Evolutionary conservation across 306 rosid genomes (phyloP), one percentile per base, ranked within the genome.

Genomic region (Acacia acuminata): DNA sequence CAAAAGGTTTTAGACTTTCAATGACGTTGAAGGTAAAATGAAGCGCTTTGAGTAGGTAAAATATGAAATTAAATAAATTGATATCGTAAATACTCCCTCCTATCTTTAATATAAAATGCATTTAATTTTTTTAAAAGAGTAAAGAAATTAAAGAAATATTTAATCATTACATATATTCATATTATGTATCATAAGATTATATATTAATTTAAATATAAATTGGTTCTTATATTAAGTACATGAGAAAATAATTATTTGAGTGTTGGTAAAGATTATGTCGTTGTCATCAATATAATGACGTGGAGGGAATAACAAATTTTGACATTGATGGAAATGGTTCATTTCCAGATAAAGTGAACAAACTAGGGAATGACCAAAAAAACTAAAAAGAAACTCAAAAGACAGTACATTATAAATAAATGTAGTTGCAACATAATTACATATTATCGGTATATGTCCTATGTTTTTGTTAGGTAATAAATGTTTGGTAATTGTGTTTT

Each of bases 51-150:
- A n/a, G n/a, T n/a, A n/a, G n/a, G n/a, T n/a, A n/a, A n/a, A n/a
- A n/a, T n/a, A n/a, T n/a, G n/a, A n/a, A n/a, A n/a, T n/a, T n/a
- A n/a, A n/a, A n/a, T n/a, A n/a, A 27, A 5, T 51, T 16, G 20
- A 51, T 51, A 14, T 50, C 9, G 5, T 16, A 48, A 13, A 48
- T 48, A 1, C 7, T 14, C 19, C 0, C 15, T 14, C 53, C 5
- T 1, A 0, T 48, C 19, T 3, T 48, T 11, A 47, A 47, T 47
- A 14, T 3, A 48, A 38, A 1, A 38, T 0, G 40, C 5, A 11
- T 0, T 16, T 48, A 48, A 12, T 0, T 38, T 38, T 1, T 6
- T 5, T 3, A 1, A 32, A 1, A 5, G 0, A 38, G 8, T 38
- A 38, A 38, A 5, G 0, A 38, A 38, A 0, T 0, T 6, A 38